Conservation (phyloP, 495 filamentous ascomycete genomes). For the Melanomma pulvis-pyrius region DNA sequence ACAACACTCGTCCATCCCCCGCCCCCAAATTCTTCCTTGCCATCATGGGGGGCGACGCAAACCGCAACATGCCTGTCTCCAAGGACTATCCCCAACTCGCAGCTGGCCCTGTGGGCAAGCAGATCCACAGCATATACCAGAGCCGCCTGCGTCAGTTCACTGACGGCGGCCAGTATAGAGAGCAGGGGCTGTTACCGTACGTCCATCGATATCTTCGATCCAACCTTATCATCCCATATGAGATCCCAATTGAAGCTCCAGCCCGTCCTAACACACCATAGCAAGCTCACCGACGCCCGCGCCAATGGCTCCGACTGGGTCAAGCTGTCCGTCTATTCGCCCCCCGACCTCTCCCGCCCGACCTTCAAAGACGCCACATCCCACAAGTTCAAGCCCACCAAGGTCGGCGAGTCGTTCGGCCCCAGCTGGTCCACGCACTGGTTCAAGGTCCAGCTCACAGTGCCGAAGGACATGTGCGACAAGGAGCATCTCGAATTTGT, state of each 20-base stretch:
- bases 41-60: slow-evolving; percentile 51
- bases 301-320: slow-evolving; percentile 73
- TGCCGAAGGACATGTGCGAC: slow-evolving; percentile 70
- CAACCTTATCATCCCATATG: background rate
- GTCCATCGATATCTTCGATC: slow-evolving; percentile 20
- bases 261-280: slow-evolving; percentile 38
- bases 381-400: slow-evolving; percentile 74
- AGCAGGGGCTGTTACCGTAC: slow-evolving; percentile 71
- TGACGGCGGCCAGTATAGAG: slow-evolving; percentile 75
- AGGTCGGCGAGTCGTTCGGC: slow-evolving; percentile 78
- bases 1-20: background rate
- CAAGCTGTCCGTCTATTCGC: slow-evolving; percentile 84
- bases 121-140: slow-evolving; percentile 84
- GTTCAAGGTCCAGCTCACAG: slow-evolving; percentile 79
- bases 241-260: background rate
- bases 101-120: slow-evolving; percentile 71
- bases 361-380: slow-evolving; percentile 87
- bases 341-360: slow-evolving; percentile 75
- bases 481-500: slow-evolving; percentile 86
- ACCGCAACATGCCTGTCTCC: slow-evolving; percentile 39
- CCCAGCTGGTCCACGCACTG: slow-evolving; percentile 99
- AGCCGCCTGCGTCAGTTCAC: slow-evolving; percentile 83
- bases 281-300: slow-evolving; percentile 75
- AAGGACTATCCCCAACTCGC: slow-evolving; percentile 60
- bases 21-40: background rate